Conservation (phyloP, 805 yeast genomes). For the Yamadazyma endophytica region DNA sequence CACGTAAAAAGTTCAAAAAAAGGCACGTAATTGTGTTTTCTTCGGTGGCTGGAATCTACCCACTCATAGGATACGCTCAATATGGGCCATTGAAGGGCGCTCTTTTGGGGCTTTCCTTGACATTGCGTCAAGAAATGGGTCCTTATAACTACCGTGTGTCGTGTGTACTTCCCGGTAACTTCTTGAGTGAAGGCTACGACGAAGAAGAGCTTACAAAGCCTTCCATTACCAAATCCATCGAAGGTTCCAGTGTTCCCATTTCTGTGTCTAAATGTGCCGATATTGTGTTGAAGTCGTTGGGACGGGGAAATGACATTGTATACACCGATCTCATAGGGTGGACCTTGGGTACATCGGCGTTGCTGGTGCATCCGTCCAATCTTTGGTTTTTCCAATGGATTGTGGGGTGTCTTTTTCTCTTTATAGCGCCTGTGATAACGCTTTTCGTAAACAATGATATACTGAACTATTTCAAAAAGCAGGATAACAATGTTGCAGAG, state of each 20-base stretch:
- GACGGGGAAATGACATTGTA: slow-evolving; percentile 64
- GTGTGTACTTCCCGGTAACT: slow-evolving; percentile 84
- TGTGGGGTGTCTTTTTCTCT: slow-evolving; percentile 31
- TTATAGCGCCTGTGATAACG: slow-evolving; percentile 53
- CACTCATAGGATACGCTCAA: slow-evolving; percentile 87
- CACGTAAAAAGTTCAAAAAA: slow-evolving; percentile 32
- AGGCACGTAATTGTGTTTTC: slow-evolving; percentile 57
- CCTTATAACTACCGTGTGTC: slow-evolving; percentile 67
- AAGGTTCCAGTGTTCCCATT: slow-evolving; percentile 77
- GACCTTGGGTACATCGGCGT: slow-evolving; percentile 61
- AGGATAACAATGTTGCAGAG: slow-evolving; percentile 8
- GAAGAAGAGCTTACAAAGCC: slow-evolving; percentile 87
- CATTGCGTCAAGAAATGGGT: slow-evolving; percentile 75
- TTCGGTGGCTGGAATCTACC: slow-evolving; percentile 76
- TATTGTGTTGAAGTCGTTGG: slow-evolving; percentile 51
- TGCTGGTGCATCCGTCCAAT: slow-evolving; percentile 69
- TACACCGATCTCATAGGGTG: slow-evolving; percentile 86
- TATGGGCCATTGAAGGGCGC: slow-evolving; percentile 91
- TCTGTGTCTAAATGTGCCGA: slow-evolving; percentile 63
- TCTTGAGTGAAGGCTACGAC: slow-evolving; percentile 79
- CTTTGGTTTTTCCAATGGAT: slow-evolving; percentile 46
- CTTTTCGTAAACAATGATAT: slow-evolving; percentile 51
- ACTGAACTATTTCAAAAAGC: slow-evolving; percentile 40
- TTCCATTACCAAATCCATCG: slow-evolving; percentile 71
- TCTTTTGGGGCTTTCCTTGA: slow-evolving; percentile 65